These are phyloP conservation scores for Aspergillus indologenus DNA, from an alignment of 495 filamentous ascomycete species.

Conservation along the genomic window DNA sequence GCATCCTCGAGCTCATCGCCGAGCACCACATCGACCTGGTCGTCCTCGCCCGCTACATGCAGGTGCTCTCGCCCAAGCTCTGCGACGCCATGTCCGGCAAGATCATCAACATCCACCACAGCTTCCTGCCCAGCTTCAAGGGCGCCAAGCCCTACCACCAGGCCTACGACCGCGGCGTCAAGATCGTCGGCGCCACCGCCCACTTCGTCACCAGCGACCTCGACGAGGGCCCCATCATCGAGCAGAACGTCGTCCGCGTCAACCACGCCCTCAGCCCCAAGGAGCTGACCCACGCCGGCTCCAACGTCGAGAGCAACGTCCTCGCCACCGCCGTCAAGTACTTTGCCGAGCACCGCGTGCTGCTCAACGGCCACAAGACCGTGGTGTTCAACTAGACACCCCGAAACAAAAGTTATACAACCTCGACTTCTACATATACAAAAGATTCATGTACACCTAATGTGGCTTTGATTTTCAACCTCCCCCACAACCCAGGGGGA, in stretches of 20 bases:
- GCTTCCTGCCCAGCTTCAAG: slow-evolving; percentile 76
- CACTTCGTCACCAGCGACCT: slow-evolving; percentile 75
- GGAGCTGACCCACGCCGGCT: slow-evolving; percentile 67
- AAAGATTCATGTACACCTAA: neutral
- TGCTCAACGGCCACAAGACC: slow-evolving; percentile 70
- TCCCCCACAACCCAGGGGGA: neutral
- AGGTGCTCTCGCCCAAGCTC: slow-evolving; percentile 68
- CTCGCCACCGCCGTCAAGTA: slow-evolving; percentile 70
- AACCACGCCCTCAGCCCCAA: slow-evolving; percentile 68
- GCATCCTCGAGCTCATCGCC: slow-evolving; percentile 61
- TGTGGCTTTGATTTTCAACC: neutral
- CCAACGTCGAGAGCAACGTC: slow-evolving; percentile 72
- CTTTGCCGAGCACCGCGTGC: slow-evolving; percentile 65
- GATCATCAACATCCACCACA: slow-evolving; percentile 83
- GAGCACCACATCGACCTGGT: slow-evolving; percentile 66
- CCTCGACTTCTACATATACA: neutral
- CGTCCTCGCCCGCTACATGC: slow-evolving; percentile 79
- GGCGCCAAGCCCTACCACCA: slow-evolving; percentile 80
- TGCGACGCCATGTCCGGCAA: slow-evolving; percentile 68
- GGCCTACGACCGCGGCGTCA: slow-evolving; percentile 72
- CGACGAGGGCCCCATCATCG: slow-evolving; percentile 76
- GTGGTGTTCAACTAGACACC: slow-evolving; percentile 59
- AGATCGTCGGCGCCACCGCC: slow-evolving; percentile 75
- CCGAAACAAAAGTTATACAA: neutral
- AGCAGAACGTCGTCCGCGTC: slow-evolving; percentile 68